Evolutionary conservation across 495 filamentous ascomycete species (phyloP), one percentile per base, ranked within the genome.

Genomic region (Hypoxylon trugodes): DNA sequence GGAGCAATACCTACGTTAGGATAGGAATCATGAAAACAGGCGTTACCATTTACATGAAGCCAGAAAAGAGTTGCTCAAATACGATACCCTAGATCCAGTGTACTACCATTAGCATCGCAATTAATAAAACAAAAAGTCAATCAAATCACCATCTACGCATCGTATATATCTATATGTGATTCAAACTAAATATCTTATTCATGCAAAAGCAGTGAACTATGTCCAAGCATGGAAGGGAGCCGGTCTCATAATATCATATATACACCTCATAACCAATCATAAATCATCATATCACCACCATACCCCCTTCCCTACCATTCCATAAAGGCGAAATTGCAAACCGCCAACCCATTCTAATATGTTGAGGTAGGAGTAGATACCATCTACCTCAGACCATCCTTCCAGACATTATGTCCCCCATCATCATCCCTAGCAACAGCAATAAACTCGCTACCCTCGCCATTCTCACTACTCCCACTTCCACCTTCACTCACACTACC

Each of bases 401-500:
- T 76, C 77, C 77, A 79, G 4, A 76, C 71, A 64, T 79, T 75
- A 36, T 71, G 65, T 9, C 70, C 74, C 1, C 47, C 66, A 10
- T 76, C 71, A 1, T 72, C 68, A n/a, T 75, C 69, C 46, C 70
- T 68, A 47, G 69, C 67, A 10, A 80, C 75, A 28, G 72, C 65
- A 12, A 79, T 73, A 62, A 73, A 81, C 30, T 78, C 75, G 37
- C 73, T 70, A 3, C 59, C 73, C 16, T 59, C 61, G 42, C 67
- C 54, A 45, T 58, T 56, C 25, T 59, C 65, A 50, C 65, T 65
- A 53, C 69, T 59, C 49, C 69, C 45, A 57, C 68, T 54, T 42
- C 73, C 64, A 46, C 62, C n/a, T n/a, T n/a, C 61, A 24, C 42
- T 45, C 16, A 15, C 36, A 35, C 51, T 51, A 45, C 37, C 28